phyloP scores from a whole-genome alignment of 1,284 basidiomycete species.

The Fomes fomentarius region DNA sequence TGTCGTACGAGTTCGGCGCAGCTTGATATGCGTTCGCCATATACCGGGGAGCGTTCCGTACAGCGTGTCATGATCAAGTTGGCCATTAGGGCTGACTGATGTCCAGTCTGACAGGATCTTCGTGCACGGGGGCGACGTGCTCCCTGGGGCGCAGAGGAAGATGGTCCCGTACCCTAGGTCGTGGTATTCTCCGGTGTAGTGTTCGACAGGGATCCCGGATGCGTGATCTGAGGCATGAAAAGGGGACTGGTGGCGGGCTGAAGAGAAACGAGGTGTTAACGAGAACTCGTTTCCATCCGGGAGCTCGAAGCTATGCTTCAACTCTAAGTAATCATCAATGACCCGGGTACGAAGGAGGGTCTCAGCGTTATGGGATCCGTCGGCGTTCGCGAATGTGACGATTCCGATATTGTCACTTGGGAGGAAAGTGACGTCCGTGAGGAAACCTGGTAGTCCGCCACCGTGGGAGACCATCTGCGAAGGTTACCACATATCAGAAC shows the following conservation, averaged over 20 bases:
- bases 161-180: conserved; percentile 39
- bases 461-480: conserved; percentile 25
- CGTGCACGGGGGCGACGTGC: conserved; percentile 27
- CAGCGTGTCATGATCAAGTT: conserved; percentile 5
- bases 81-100: conserved; percentile 20
- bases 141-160: conserved; percentile 35
- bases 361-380: conserved; percentile 33
- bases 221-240: background rate
- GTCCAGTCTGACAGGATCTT: conserved; percentile 30
- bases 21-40: conserved; percentile 23
- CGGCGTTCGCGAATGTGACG: conserved; percentile 43
- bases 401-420: conserved; percentile 41
- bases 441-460: conserved; percentile 37
- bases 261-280: background rate
- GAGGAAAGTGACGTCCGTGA: conserved; percentile 36
- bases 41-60: conserved; percentile 23
- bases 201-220: conserved; percentile 9
- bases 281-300: background rate
- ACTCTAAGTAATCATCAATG: conserved; percentile 20
- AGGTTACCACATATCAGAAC: background rate
- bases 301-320: conserved; percentile 4
- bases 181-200: conserved; percentile 36
- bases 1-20: conserved; percentile 13
- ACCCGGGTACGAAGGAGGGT: conserved; percentile 30
- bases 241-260: background rate